phyloP scores from a whole-genome alignment of 306 rosid species.

The Leucaena leucocephala region DNA sequence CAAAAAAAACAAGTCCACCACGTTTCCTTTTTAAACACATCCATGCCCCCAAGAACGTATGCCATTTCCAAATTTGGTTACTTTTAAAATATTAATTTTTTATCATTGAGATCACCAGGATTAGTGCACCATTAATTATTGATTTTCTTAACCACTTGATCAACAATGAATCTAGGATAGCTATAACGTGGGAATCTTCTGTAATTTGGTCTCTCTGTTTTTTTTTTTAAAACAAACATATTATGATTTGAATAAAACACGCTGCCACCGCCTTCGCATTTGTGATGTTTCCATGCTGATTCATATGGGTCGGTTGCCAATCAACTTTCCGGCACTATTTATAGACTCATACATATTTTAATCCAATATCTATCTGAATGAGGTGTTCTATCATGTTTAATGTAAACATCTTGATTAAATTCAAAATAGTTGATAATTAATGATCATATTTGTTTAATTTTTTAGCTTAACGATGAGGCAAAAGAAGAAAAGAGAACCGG shows the following conservation, averaged over 20 bases:
- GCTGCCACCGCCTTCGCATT: not conserved
- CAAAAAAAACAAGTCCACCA: not conserved
- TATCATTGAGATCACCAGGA: too few species aligned
- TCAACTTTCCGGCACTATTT: not conserved
- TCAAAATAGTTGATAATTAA: not conserved
- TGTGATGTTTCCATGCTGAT: not conserved
- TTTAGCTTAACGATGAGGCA: not conserved
- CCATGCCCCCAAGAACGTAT: too few species aligned
- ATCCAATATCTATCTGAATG: not conserved
- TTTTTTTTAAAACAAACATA: not conserved
- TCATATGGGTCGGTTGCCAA: too few species aligned
- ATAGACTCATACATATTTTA: not conserved
- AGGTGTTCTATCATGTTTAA: not conserved
- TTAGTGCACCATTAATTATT: not conserved
- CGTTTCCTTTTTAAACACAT: not conserved
- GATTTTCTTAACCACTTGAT: not conserved
- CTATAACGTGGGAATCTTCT: not conserved
- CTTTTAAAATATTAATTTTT: not conserved
- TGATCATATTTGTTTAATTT: not conserved
- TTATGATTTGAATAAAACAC: not conserved
- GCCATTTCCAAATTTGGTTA: not conserved
- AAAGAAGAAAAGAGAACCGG: too few species aligned
- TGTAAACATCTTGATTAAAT: not conserved
- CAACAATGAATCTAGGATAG: not conserved
- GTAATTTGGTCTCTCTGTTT: not conserved